A percentile compares a stretch with the other conserved stretches of the same genome.
Conservation (phyloP, 257 asterid species). For the Apocynum venetum region DNA sequence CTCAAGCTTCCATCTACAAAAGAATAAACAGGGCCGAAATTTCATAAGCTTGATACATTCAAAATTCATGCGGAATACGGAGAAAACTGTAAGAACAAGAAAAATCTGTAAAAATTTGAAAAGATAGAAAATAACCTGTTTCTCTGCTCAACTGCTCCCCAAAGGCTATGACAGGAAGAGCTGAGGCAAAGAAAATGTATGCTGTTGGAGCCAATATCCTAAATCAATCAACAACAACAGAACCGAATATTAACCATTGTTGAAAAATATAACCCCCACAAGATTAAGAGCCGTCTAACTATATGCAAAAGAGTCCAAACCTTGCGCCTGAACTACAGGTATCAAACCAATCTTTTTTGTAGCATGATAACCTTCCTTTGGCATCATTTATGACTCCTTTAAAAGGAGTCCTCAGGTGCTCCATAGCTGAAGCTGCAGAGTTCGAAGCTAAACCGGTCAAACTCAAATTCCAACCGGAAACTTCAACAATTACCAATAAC, state of each 20-base stretch:
- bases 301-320: conserved; percentile 24
- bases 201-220: conserved; percentile 94
- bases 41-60: background rate
- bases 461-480: background rate
- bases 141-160: conserved; percentile 90
- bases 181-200: conserved; percentile 89
- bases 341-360: conserved; percentile 42
- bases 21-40: background rate
- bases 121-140: conserved; percentile 46
- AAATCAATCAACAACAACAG: conserved; percentile 18
- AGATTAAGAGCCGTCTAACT: background rate
- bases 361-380: conserved; percentile 43
- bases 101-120: background rate
- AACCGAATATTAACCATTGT: background rate
- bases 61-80: background rate
- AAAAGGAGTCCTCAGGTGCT: conserved; percentile 30
- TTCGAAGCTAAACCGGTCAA: conserved; percentile 8
- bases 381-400: conserved; percentile 34
- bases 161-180: conserved; percentile 88
- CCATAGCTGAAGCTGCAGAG: conserved; percentile 31
- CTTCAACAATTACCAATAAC: background rate
- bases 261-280: background rate
- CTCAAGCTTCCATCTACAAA: conserved; percentile 72
- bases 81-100: background rate
- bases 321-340: conserved; percentile 60